Evolutionary conservation across 306 rosid genomes (phyloP), one percentile per base, ranked within the genome.

Genomic region (Vicia sativa): DNA sequence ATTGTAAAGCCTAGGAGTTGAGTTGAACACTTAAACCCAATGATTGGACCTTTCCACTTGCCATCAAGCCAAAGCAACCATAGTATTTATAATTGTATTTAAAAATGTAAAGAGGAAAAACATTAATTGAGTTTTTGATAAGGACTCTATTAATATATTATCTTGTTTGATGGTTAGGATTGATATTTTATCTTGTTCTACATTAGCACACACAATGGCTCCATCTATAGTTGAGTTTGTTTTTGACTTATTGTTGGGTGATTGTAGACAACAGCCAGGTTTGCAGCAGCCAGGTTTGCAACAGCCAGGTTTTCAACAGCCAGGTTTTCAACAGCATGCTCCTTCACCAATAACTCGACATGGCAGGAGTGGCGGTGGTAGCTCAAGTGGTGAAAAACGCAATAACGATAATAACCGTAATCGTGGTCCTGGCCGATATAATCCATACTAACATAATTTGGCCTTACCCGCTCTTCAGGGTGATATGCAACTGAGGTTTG

Each of bases 201-300:
- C 25, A 15, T 15, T 53, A 28, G 42, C 31, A 48, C 41, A 67
- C 8, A 26, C 57, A 25, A 31, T 4, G 61, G 42, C 11, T 23
- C 49, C 73, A 8, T 67, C 13, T 29, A 29, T 43, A 64, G 35
- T 60, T 62, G 72, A 70, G 44, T 35, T 34, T 34, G 38, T 34
- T 70, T 67, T 11, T 34, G 11, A 10, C 5, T 38, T 35, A 44
- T 34, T 77, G 68, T 59, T 39, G 11, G 28, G 50, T 52, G 21
- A 63, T 71, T 75, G 49, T 35, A 88, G 91, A 75, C 95, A 85
- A 71, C 89, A 82, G 49, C 87, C 86, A 0, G 81, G 45, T n/a
- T 35, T 82, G 71, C 92, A 82, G 50, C 77, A 71, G 19, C 78
- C 57, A 3, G 7, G 34, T 11, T 55, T 55, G 72, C 95, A 83